Conservation (phyloP, 2,329 filamentous ascomycete genomes). For the Aureobasidium sp. region DNA sequence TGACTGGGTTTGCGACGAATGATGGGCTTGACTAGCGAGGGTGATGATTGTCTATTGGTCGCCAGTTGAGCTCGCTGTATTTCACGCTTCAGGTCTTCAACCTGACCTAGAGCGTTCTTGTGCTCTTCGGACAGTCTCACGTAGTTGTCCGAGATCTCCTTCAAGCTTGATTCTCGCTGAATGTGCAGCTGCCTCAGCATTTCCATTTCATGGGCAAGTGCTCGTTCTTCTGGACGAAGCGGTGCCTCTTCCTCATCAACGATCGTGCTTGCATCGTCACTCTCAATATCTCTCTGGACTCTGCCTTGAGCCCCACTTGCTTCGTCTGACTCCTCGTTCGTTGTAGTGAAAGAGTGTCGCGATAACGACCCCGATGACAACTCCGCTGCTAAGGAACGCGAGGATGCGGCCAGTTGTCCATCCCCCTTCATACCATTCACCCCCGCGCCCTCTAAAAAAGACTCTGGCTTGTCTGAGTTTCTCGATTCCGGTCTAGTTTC, state of each 20-base stretch:
- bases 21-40: slow-evolving; percentile 42
- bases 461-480: slow-evolving; percentile 49
- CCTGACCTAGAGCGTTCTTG: slow-evolving; percentile 69
- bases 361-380: slow-evolving; percentile 80
- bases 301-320: slow-evolving; percentile 53
- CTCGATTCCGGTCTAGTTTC: slow-evolving; percentile 46
- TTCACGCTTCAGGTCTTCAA: slow-evolving; percentile 86
- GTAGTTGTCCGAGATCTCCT: slow-evolving; percentile 67
- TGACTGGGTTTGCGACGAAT: slow-evolving; percentile 92
- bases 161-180: slow-evolving; percentile 70
- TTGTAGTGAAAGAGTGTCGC: slow-evolving; percentile 20
- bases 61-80: slow-evolving; percentile 55
- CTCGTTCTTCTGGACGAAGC: slow-evolving; percentile 15
- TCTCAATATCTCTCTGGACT: slow-evolving; percentile 33
- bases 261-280: slow-evolving; percentile 22
- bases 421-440: slow-evolving; percentile 62
- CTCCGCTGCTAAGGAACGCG: slow-evolving; percentile 89
- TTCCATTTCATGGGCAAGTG: slow-evolving; percentile 54
- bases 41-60: slow-evolving; percentile 17
- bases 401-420: slow-evolving; percentile 60
- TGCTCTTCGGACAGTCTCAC: slow-evolving; percentile 76
- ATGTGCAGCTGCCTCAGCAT: slow-evolving; percentile 60
- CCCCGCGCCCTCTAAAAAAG: slow-evolving; percentile 76
- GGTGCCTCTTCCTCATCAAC: slow-evolving; percentile 12
- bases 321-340: slow-evolving; percentile 35